These are phyloP conservation scores for Didymella pinodella DNA, from an alignment of 2,329 filamentous ascomycete genomes.

Conservation along the genomic window DNA sequence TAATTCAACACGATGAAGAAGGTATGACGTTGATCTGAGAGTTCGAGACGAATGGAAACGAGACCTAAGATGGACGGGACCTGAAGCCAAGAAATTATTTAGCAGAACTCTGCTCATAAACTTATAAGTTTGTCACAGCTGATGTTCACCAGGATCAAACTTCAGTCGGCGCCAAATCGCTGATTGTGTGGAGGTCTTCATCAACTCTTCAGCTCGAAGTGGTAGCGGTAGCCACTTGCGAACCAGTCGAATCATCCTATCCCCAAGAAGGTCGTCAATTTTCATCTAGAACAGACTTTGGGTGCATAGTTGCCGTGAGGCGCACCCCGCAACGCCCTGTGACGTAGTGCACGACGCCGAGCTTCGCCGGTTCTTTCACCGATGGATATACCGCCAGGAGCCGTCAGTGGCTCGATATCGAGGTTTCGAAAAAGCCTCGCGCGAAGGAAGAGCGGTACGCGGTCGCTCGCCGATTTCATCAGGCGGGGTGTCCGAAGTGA, in stretches of 20 bases:
- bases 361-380: constrained; percentile 31
- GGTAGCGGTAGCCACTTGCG: background rate
- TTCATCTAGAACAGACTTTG: constrained; percentile 13
- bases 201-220: background rate
- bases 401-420: constrained; percentile 15
- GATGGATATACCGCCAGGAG: constrained; percentile 20
- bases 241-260: background rate
- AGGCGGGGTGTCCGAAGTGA: constrained; percentile 12
- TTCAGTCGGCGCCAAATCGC: constrained; percentile 1
- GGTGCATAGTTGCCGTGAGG: constrained; percentile 10
- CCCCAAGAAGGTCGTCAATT: constrained; percentile 7
- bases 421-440: background rate
- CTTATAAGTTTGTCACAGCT: constrained; percentile 9
- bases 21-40: constrained; percentile 1
- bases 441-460: background rate
- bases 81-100: constrained; percentile 3
- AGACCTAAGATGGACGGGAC: constrained; percentile 1
- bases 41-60: background rate
- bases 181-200: constrained; percentile 3
- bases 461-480: constrained; percentile 10
- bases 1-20: constrained; percentile 7
- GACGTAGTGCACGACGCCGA: constrained; percentile 36
- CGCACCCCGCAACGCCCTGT: constrained; percentile 32
- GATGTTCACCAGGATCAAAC: constrained; percentile 7
- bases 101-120: constrained; percentile 6